Percentiles rank a stretch among this genome's conserved stretches.
These are phyloP conservation scores for Globisporangium rhizosaccharum DNA, from an alignment of 352 stramenopile genomes.

Conservation along the genomic window DNA sequence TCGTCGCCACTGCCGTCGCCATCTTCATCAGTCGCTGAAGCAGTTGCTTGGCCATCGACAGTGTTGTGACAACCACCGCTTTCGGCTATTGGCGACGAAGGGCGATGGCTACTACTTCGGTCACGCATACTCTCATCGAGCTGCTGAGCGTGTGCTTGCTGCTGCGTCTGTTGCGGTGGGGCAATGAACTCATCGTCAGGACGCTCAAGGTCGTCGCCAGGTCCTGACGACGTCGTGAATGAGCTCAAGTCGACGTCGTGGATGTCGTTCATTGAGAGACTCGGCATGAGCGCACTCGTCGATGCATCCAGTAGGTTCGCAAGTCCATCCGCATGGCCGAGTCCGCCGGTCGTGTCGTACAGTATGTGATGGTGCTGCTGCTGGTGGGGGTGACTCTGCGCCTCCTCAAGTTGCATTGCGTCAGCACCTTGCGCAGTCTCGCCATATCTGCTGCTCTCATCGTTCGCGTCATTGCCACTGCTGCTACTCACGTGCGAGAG, in stretches of 20 bases:
- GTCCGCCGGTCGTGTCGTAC: conserved; percentile 11
- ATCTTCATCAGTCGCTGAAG: background rate
- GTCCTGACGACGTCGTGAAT: conserved; percentile 17
- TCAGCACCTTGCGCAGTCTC: background rate
- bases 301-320: conserved; percentile 24
- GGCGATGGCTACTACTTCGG: too few species aligned
- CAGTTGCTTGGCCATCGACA: background rate
- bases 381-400: background rate
- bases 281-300: conserved; percentile 29
- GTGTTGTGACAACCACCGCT: too few species aligned
- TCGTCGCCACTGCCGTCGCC: background rate
- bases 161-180: background rate
- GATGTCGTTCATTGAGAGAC: conserved; percentile 57
- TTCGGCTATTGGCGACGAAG: too few species aligned
- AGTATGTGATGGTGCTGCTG: conserved; percentile 11
- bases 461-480: background rate
- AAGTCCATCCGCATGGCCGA: conserved; percentile 14
- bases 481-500: background rate
- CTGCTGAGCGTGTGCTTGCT: background rate
- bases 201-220: conserved; percentile 5
- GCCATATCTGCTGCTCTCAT: background rate
- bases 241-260: conserved; percentile 49
- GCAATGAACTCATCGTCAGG: background rate
- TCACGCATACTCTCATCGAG: too few species aligned
- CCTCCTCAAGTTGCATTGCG: conserved; percentile 1